phyloP scores from a whole-genome alignment of 345 rosid genomes.

The Crucihimalaya himalaica region DNA sequence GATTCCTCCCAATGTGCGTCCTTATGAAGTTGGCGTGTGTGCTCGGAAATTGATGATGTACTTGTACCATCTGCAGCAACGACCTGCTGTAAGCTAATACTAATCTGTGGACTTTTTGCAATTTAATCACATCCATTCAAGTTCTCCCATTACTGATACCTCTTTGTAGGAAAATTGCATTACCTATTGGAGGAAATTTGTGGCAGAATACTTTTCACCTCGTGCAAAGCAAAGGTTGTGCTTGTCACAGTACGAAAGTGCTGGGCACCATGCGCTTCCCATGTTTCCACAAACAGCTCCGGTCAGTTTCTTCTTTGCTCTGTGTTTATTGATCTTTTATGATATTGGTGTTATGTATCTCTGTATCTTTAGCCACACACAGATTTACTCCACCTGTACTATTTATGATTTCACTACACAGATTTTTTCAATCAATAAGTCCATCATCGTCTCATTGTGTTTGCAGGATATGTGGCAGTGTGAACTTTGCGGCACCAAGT shows the following conservation, averaged over 20 bases:
- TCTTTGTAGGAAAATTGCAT: conserved; percentile 72
- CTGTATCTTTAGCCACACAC: background rate
- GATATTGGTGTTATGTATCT: conserved; percentile 11
- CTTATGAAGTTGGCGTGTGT: conserved; percentile 84
- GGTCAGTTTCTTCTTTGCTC: conserved; percentile 50
- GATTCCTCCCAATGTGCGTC: conserved; percentile 55
- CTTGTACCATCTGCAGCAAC: conserved; percentile 83
- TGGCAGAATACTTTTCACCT: conserved; percentile 90
- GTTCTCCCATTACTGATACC: conserved; percentile 17
- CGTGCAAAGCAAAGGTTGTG: conserved; percentile 96
- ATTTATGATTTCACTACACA: background rate
- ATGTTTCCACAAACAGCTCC: conserved; percentile 92
- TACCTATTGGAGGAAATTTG: conserved; percentile 95
- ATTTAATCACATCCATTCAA: background rate
- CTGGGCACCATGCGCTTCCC: conserved; percentile 87
- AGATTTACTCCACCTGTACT: background rate
- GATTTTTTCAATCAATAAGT: background rate
- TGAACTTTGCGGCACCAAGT: conserved; percentile 42
- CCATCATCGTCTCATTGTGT: background rate
- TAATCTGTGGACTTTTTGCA: background rate
- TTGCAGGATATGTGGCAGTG: conserved; percentile 46
- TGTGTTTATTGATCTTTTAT: background rate
- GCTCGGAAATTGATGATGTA: conserved; percentile 95
- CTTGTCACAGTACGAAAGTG: conserved; percentile 80
- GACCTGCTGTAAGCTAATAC: conserved; percentile 66